Base-by-base conservation (phyloP, 139 green algal genomes). In the Ettlia oleoabundans region DNA sequence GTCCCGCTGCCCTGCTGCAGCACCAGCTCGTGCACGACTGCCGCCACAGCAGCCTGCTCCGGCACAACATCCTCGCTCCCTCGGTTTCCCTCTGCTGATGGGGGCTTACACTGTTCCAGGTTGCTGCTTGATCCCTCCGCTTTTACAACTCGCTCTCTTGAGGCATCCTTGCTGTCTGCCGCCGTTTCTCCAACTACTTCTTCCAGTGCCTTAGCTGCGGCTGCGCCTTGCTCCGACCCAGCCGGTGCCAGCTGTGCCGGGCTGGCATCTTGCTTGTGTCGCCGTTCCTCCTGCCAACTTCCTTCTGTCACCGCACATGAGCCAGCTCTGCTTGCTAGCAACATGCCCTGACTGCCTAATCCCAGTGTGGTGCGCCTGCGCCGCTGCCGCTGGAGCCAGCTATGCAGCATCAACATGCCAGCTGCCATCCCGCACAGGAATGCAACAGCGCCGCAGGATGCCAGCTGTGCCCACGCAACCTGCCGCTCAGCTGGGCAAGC, bases 11-110 rank as follows among this genome's bases (percentile, higher is more conserved):
- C 52, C 26, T 80, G 35, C 53, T 69, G 73, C 52, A 80, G 35
- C 13, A 80, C 73, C 0, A 80, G 52, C 51, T 68, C 35, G 13
- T 67, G 53, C 28, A 81, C 75, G 2, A 58, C 75, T 28, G 75
- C 58, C 24, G 75, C 75, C 18, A 81, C 58, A 8, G 58, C 75
- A 37, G 53, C 51, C 53, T 38, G 33, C 21, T 51, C 33, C 38
- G 52, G 55, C 55, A n/a, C 6, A 10, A 40, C 63, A 43, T n/a
- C 4, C 58, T 33, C 7, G n/a, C 6, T 22, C 30, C 24, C 63
- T 43, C 8, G 6, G 30, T 41, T 10, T 6, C 21, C 58, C 19
- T 30, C 24, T 66, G 58, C 19, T 24, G n/a, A n/a, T n/a, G n/a
- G n/a, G n/a, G n/a, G n/a, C n/a, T n/a, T n/a, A n/a, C n/a, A n/a